Percentiles rank a stretch among this genome's conserved stretches.
Conservation (phyloP, 306 rosid genomes). For the Vigna reflexopilosa region DNA sequence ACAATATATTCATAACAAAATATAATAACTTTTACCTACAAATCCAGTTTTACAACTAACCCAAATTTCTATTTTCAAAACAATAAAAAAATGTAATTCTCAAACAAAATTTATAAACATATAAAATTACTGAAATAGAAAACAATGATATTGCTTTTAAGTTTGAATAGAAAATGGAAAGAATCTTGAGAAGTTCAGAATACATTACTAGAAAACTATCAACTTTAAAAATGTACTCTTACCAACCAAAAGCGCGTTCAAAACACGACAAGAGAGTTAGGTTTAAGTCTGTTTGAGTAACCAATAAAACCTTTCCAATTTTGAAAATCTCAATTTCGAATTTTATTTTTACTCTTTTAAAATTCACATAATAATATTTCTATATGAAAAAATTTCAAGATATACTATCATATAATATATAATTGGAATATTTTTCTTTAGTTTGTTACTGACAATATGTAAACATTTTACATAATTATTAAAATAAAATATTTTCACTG, state of each 20-base stretch:
- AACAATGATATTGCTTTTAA: too few species aligned
- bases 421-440: too few species aligned
- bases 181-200: not conserved
- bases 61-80: too few species aligned
- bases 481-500: too few species aligned
- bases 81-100: too few species aligned
- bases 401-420: not conserved
- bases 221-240: not conserved
- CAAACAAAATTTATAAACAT: too few species aligned
- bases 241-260: conserved; percentile 40
- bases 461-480: too few species aligned
- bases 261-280: not conserved
- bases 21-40: too few species aligned
- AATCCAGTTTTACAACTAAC: too few species aligned
- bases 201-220: not conserved
- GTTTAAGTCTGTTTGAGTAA: not conserved
- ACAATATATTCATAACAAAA: too few species aligned
- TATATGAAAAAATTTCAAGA: not conserved
- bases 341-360: not conserved
- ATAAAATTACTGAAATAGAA: too few species aligned
- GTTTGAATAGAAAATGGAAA: not conserved
- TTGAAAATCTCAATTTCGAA: not conserved
- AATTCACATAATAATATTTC: not conserved
- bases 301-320: not conserved
- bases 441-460: too few species aligned